Evolutionary conservation across 2,329 filamentous ascomycete species (phyloP).

Genomic region (Ambrosiella cleistominuta): DNA sequence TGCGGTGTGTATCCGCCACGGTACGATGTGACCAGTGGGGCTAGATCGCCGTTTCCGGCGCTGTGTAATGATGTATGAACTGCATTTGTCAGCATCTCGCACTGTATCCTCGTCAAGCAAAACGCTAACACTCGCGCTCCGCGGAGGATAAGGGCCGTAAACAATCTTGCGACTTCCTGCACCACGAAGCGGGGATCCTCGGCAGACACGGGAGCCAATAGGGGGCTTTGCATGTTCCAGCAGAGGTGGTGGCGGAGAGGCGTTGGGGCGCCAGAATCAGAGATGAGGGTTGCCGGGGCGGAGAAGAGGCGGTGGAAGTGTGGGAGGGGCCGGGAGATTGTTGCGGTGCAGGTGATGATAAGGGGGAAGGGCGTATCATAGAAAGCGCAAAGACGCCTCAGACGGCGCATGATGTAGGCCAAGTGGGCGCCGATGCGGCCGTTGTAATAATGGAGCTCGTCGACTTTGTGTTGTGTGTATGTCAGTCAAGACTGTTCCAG

Average conservation of each 20-base stretch:
- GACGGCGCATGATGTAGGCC: slow-evolving; percentile 79
- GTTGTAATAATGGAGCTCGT: slow-evolving; percentile 92
- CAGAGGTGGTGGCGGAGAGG: slow-evolving; percentile 3
- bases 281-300: slow-evolving; percentile 60
- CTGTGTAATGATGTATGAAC: slow-evolving; percentile 60
- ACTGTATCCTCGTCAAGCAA: slow-evolving; percentile 72
- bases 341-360: slow-evolving; percentile 78
- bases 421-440: slow-evolving; percentile 88
- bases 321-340: slow-evolving; percentile 76
- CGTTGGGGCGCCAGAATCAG: slow-evolving; percentile 79
- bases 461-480: slow-evolving; percentile 27
- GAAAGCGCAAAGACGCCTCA: slow-evolving; percentile 75
- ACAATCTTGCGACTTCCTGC: slow-evolving; percentile 69
- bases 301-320: slow-evolving; percentile 96
- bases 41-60: slow-evolving; percentile 58
- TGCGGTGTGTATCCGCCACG: slow-evolving; percentile 87
- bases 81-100: slow-evolving; percentile 65
- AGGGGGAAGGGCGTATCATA: slow-evolving; percentile 71
- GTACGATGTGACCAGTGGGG: slow-evolving; percentile 79
- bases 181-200: slow-evolving; percentile 4
- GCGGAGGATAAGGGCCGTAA: slow-evolving; percentile 74
- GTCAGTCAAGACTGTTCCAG: slow-evolving; percentile 6
- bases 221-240: slow-evolving; percentile 8
- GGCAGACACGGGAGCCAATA: background rate
- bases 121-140: slow-evolving; percentile 90